Evolutionary conservation across 371 early-diverging fungal species (phyloP).

Genomic region (Mucor saturninus): DNA sequence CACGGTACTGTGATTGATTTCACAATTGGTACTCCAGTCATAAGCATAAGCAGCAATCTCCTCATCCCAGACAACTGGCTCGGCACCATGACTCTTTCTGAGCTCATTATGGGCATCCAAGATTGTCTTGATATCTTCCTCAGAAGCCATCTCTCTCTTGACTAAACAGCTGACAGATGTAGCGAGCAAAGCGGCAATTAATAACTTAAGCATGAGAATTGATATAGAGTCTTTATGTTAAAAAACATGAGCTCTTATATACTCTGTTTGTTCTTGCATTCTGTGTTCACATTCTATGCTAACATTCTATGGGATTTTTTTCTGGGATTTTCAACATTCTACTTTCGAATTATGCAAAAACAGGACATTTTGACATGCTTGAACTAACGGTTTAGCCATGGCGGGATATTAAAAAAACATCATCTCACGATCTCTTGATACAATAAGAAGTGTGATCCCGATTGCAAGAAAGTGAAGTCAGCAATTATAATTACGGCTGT

Average conservation of each 20-base stretch:
- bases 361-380: too few relatives aligned
- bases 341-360: too few relatives aligned
- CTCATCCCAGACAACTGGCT: slow-evolving; percentile 48
- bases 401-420: too few relatives aligned
- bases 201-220: background rate
- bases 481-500: too few relatives aligned
- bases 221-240: too few relatives aligned
- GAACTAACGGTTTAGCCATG: too few relatives aligned
- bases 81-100: slow-evolving; percentile 46
- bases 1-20: background rate
- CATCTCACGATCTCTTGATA: too few relatives aligned
- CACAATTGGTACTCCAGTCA: slow-evolving; percentile 26
- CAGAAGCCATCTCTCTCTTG: background rate
- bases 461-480: too few relatives aligned
- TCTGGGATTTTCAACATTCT: too few relatives aligned
- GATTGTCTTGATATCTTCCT: slow-evolving; percentile 11
- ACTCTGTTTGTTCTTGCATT: background rate
- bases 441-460: too few relatives aligned
- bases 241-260: background rate
- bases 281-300: background rate
- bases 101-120: slow-evolving; percentile 51
- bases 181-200: background rate
- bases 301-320: slow-evolving; percentile 1
- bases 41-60: slow-evolving; percentile 45
- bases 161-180: background rate